Base-by-base conservation (phyloP, 495 filamentous ascomycete species). In the Trichoderma virens region DNA sequence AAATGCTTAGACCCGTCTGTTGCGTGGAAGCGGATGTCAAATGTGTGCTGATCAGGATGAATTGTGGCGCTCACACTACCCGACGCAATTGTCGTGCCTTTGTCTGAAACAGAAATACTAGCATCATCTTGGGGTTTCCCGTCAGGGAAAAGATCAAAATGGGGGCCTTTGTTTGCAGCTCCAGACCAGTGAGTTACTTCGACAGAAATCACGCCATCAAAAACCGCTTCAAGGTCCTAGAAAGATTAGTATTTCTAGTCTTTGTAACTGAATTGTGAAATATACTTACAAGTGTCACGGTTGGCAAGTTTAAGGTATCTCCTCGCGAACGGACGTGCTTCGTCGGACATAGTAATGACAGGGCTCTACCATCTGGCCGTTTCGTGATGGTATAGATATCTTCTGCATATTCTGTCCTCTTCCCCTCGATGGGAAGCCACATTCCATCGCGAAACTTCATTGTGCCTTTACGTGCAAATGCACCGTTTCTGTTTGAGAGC, bases 121-220 rank as follows among this genome's bases (percentile, higher is more conserved):
- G 77, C 71, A 32, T 82, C 72, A 31, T 73, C 70, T 13, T 68
- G 62, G n/a, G 82, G 83, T 20, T 72, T 76, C 6, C 82, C 82
- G 25, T 75, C 73, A 0, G 85, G 80, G 70, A 79, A 84, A 23
- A 90, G 74, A 13, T 87, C 78, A 68, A 88, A 90, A 66, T 89
- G 76, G 1, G 88, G 88, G 3, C 85, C 85, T 27, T 78, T 82
- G 62, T 82, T 78, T 0, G 77, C 68, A n/a, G 75, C 75, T 39
- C 81, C 85, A 45, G 77, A 79, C 84, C 87, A 90, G 68, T 91
- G 87, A 0, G 84, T 84, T 8, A 83, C 76, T 62, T 86, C 85
- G 54, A 87, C 78, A 6, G 85, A 84, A 62, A 88, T 80, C 20
- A 86, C 78, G 59, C 86, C 86, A 59, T 86, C 84, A 47, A 79